These are phyloP conservation scores for Naganishia antarctica DNA, from an alignment of 768 basidiomycete genomes.

Conservation along the genomic window DNA sequence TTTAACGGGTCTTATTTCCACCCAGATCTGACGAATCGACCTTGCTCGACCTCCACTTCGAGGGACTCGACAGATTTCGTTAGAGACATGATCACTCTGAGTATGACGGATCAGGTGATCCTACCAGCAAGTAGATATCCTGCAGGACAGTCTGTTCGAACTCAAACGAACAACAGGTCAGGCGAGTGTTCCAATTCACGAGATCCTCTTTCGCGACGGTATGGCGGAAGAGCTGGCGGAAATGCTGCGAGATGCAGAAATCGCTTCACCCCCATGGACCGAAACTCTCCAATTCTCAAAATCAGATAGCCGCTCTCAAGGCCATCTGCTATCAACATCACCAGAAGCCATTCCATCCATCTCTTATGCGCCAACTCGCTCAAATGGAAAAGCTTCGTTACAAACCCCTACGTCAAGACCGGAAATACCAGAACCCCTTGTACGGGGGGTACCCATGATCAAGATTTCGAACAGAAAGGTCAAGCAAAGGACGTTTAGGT, in stretches of 20 bases:
- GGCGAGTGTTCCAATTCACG: not conserved
- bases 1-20: not conserved
- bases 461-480: slow-evolving; percentile 76
- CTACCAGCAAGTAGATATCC: no score
- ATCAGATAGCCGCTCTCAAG: not conserved
- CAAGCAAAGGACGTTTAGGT: slow-evolving; percentile 63
- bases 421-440: slow-evolving; percentile 23
- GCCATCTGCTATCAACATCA: not conserved
- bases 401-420: not conserved
- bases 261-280: not conserved
- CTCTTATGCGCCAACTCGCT: not conserved
- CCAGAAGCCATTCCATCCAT: not conserved
- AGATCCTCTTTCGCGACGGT: not conserved
- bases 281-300: not conserved
- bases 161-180: no score
- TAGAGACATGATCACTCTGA: no score
- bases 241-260: not conserved
- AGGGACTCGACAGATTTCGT: no score
- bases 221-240: not conserved
- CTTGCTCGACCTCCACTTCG: not conserved
- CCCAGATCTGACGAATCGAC: slow-evolving; percentile 11
- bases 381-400: not conserved
- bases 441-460: slow-evolving; percentile 57
- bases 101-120: no score
- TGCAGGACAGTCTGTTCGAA: no score